phyloP scores from a whole-genome alignment of 306 rosid species.

The Mimosa bimucronata region DNA sequence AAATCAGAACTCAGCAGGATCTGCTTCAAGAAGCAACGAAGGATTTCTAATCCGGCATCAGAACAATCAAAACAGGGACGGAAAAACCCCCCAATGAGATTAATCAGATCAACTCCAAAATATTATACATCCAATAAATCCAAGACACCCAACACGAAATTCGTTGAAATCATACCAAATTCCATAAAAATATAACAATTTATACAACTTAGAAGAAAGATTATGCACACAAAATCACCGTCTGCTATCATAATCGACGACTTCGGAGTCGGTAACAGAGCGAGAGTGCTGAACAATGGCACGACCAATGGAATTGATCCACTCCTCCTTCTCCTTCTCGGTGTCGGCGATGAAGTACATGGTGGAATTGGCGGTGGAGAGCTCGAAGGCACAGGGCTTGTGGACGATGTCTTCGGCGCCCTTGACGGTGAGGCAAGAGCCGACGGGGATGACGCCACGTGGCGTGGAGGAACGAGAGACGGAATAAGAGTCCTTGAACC shows the following conservation, averaged over 20 bases:
- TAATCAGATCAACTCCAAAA: constrained; percentile 33
- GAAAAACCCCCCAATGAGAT: neutral
- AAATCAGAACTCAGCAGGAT: neutral
- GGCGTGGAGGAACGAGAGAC: constrained; percentile 52
- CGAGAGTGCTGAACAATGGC: constrained; percentile 58
- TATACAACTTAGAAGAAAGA: too few species aligned
- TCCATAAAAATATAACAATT: too few species aligned
- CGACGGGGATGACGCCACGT: constrained; percentile 69
- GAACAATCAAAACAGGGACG: neutral
- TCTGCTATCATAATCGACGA: constrained; percentile 55
- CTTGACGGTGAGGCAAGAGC: constrained; percentile 65
- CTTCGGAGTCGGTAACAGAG: constrained; percentile 56
- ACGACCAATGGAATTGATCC: constrained; percentile 65
- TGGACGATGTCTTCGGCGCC: constrained; percentile 75
- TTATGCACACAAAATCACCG: constrained; percentile 32
- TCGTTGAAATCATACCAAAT: neutral
- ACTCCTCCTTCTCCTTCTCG: constrained; percentile 67
- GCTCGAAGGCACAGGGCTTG: constrained; percentile 72
- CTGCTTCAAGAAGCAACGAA: neutral
- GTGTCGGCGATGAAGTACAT: constrained; percentile 72
- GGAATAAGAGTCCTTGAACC: constrained; percentile 39
- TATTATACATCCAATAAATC: constrained; percentile 23
- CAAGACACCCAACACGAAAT: neutral
- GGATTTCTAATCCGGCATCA: neutral
- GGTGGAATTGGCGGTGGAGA: constrained; percentile 54